These are phyloP conservation scores for Colletotrichum costaricense DNA, from an alignment of 2,329 filamentous ascomycete species.

Conservation along the genomic window DNA sequence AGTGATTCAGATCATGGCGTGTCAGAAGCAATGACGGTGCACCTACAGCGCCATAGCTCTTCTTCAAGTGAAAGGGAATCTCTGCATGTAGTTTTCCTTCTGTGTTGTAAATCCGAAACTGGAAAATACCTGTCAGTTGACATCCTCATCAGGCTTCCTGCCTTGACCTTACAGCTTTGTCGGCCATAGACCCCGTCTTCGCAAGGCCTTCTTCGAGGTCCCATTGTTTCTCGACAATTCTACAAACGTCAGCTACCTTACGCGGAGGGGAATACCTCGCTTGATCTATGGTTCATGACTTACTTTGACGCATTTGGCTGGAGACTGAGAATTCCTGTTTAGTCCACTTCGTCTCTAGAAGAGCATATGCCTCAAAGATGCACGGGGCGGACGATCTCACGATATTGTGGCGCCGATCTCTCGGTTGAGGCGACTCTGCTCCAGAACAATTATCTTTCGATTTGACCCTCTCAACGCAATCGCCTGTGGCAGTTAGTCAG, in stretches of 20 bases:
- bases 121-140: accelerated
- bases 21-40: accelerated
- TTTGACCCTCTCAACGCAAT: conserved; percentile 48
- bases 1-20: background rate
- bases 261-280: background rate
- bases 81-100: conserved; percentile 41
- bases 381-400: background rate
- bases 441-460: conserved; percentile 39
- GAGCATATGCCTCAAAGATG: background rate
- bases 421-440: conserved; percentile 41
- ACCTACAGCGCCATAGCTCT: conserved; percentile 46
- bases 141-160: too few relatives aligned
- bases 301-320: conserved; percentile 54
- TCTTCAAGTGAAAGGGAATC: conserved; percentile 43
- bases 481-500: conserved; percentile 37
- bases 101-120: conserved; percentile 46
- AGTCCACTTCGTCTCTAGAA: background rate
- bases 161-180: conserved; percentile 39
- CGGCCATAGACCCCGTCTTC: conserved; percentile 45
- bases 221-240: conserved; percentile 39
- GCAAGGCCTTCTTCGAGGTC: conserved; percentile 42
- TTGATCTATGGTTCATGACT: conserved; percentile 13
- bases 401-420: conserved; percentile 55
- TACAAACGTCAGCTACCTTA: background rate
- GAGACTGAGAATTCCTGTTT: conserved; percentile 30